Base-by-base conservation (phyloP, 306 rosid species). In the Herpetospermum pedunculosum region DNA sequence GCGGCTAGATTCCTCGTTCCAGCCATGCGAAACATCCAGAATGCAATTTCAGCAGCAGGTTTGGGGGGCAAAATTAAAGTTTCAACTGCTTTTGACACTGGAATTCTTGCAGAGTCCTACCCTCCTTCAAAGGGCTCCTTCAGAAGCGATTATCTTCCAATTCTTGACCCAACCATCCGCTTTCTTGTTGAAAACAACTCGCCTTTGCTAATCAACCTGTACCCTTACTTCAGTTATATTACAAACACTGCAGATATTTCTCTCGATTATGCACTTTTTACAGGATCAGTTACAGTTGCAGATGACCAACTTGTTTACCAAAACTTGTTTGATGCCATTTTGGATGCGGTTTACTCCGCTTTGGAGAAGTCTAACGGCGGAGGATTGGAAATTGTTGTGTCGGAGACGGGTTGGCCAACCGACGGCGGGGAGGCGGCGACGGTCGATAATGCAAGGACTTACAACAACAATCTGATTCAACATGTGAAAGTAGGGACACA, bases 331-430 rank as follows among this genome's bases (percentile, higher is more conserved):
- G 79, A 81, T 65, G 85, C 87, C 4, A 68, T 76, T 32, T 44
- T 84, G 70, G 87, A 84, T 29, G 71, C 80, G 48, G 38, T 72
- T 40, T 80, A 84, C 12, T 73, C 76, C 1, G 81, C 83, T 1
- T 74, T 84, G 19, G 85, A 81, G 77, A 76, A 55, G 50, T 25
- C 32, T 6, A 50, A 67, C 2, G 80, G 83, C 18, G 76, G 85
- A 30, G 29, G 43, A 1, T 4, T 84, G 72, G 81, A 74, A 30
- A 67, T 81, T n/a, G 88, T 81, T 14, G 73, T 84, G n/a, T 84
- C 83, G 11, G 83, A 81, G 74, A 81, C 74, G 5, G 88, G 88
- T 5, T 84, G 85, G 85, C 88, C 85, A 0, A 72, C 78, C 0
- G 83, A 67, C 0, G 25, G 43, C 1, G 68, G 43, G 0, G 26